Evolutionary conservation across 805 yeast species (phyloP), one percentile per base, ranked within the genome.

Genomic region (Priceomyces haplophilus): DNA sequence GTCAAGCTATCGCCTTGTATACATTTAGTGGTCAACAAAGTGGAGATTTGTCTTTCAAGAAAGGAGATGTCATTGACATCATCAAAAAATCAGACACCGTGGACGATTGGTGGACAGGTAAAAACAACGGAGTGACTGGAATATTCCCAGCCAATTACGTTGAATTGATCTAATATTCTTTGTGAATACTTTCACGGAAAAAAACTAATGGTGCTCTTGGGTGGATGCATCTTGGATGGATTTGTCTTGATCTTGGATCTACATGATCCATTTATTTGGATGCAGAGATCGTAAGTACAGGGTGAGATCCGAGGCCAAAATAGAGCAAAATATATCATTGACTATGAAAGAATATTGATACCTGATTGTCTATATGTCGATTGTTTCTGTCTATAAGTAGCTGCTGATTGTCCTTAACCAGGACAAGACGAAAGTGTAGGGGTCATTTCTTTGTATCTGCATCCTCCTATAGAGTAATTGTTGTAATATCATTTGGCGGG

Each of bases 41-140:
- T n/a, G 97, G 97, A 4, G 99, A 93, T 63, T 73, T 93, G 56
- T 79, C 95, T 3, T 93, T 93, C 74, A 83, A 80, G 52, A 93
- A 93, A 71, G 99, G 99, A 42, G 99, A 93, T 62, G 85, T 87
- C 12, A 87, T 93, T 52, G 83, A 88, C 34, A 85, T 93, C 51
- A 69, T 87, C 43, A 88, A 89, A 63, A 88, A 86, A 64, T 82
- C 93, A 7, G 90, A 85, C 7, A 84, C 96, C 11, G 79, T 82
- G 38, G 96, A 93, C 61, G 98, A 93, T 62, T 93, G 99, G 99
- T 93, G 99, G 99, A 88, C 97, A 0, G 99, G 99, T 20, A 81
- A 85, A 59, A 70, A 81, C 42, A 86, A 85, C 52, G 91, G 95
- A 10, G 67, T 67, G 47, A 88, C 87, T 54, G 99, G 99, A 34